phyloP scores from a whole-genome alignment of 1,139 yeast genomes.

The Kodamaea ohmeri region DNA sequence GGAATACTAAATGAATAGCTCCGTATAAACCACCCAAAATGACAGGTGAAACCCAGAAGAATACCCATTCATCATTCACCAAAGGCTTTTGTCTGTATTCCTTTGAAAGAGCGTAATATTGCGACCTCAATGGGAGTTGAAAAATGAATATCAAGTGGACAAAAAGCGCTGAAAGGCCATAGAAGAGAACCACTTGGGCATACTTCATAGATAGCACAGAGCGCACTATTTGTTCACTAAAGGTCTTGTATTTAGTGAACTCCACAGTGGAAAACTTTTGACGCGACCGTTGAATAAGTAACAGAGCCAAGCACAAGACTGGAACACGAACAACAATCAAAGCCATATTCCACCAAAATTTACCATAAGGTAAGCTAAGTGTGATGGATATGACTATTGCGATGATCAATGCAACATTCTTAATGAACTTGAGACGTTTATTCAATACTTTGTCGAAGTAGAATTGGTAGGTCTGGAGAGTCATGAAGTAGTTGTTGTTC shows the following conservation, averaged over 20 bases:
- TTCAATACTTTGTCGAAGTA: slow-evolving; percentile 32
- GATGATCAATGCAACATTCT: slow-evolving; percentile 30
- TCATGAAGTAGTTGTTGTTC: slow-evolving; percentile 6
- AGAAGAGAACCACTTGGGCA: slow-evolving; percentile 34
- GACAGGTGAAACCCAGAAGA: slow-evolving; percentile 43
- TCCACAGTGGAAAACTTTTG: slow-evolving; percentile 51
- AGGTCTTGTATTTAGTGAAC: slow-evolving; percentile 48
- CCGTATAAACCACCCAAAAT: slow-evolving; percentile 48
- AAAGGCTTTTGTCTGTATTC: slow-evolving; percentile 53
- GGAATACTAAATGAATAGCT: slow-evolving; percentile 52
- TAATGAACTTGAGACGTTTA: slow-evolving; percentile 37
- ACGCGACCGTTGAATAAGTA: slow-evolving; percentile 47
- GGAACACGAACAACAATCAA: slow-evolving; percentile 32
- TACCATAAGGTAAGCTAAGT: slow-evolving; percentile 28
- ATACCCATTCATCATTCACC: slow-evolving; percentile 62
- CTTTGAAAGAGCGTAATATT: slow-evolving; percentile 40
- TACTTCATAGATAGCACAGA: slow-evolving; percentile 44
- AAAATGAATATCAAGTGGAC: slow-evolving; percentile 31
- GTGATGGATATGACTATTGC: slow-evolving; percentile 27
- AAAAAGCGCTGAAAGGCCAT: slow-evolving; percentile 36
- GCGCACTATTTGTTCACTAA: slow-evolving; percentile 46
- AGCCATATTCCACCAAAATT: slow-evolving; percentile 31
- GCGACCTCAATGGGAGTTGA: slow-evolving; percentile 25
- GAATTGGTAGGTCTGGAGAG: slow-evolving; percentile 23
- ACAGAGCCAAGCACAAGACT: slow-evolving; percentile 27